Conservation (phyloP, 495 filamentous ascomycete genomes). For the Durotheca rogersii region DNA sequence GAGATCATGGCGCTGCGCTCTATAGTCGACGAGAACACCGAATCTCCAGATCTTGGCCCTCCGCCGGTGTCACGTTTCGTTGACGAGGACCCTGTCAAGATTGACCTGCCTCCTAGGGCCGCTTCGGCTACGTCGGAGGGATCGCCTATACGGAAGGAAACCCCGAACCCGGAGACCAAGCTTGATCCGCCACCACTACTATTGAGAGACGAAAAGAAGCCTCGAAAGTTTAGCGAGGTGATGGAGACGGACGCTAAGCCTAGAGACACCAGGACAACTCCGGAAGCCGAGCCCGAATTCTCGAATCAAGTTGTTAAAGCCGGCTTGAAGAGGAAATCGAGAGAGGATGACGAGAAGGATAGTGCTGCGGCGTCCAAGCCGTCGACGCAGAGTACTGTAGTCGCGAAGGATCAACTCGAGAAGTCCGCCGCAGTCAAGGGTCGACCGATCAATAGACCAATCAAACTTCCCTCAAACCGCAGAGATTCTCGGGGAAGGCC, state of each 20-base stretch:
- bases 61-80: constrained; percentile 64
- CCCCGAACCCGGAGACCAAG: constrained; percentile 12
- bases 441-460: constrained; percentile 23
- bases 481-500: constrained; percentile 32
- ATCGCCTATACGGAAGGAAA: constrained; percentile 21
- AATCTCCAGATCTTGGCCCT: constrained; percentile 68
- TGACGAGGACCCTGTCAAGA: constrained; percentile 62
- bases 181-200: constrained; percentile 17
- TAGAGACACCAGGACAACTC: constrained; percentile 32
- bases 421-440: constrained; percentile 17
- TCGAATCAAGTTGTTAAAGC: constrained; percentile 25
- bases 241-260: constrained; percentile 7
- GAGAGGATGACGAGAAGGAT: constrained; percentile 42
- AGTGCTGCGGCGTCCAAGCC: constrained; percentile 17
- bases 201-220: constrained; percentile 16
- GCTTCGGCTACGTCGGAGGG: constrained; percentile 17
- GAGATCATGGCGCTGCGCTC: constrained; percentile 52
- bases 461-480: constrained; percentile 36
- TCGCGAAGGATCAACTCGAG: constrained; percentile 19
- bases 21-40: constrained; percentile 48
- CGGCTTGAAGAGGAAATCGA: constrained; percentile 32
- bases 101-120: constrained; percentile 41
- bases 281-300: constrained; percentile 3
- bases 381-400: background rate
- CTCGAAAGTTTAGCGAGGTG: constrained; percentile 8